Conservation (phyloP, 495 filamentous ascomycete species). For the Neurospora cerealis region DNA sequence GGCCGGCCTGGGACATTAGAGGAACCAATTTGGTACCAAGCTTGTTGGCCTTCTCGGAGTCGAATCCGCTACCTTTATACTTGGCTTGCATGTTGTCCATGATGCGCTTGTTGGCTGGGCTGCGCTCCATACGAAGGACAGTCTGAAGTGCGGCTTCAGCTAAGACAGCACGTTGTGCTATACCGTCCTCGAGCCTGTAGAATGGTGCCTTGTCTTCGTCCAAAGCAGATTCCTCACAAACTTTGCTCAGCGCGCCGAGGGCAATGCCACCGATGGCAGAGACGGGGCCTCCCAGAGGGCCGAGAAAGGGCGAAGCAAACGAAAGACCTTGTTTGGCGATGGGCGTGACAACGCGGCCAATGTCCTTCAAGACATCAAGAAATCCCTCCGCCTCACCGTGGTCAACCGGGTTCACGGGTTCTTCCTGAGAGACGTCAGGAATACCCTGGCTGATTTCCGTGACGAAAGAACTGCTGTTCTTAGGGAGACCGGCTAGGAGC, state of each 20-base stretch:
- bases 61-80: background rate
- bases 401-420: too few relatives aligned
- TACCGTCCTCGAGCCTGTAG: background rate
- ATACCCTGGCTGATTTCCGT: too few relatives aligned
- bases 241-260: background rate
- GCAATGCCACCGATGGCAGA: background rate
- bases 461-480: too few relatives aligned
- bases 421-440: too few relatives aligned
- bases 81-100: background rate
- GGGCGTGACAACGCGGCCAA: background rate
- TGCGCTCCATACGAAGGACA: background rate
- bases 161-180: background rate
- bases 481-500: too few relatives aligned
- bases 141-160: background rate
- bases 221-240: background rate
- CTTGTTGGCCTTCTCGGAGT: background rate
- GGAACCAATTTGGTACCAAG: background rate
- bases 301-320: background rate
- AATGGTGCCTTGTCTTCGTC: background rate
- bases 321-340: background rate
- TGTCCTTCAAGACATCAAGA: background rate
- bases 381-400: background rate
- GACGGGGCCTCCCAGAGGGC: background rate
- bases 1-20: background rate
- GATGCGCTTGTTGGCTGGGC: background rate